Evolutionary conservation across 2,329 filamentous ascomycete species (phyloP), one percentile per base, ranked within the genome.

Genomic region (Trichoderma gracile): DNA sequence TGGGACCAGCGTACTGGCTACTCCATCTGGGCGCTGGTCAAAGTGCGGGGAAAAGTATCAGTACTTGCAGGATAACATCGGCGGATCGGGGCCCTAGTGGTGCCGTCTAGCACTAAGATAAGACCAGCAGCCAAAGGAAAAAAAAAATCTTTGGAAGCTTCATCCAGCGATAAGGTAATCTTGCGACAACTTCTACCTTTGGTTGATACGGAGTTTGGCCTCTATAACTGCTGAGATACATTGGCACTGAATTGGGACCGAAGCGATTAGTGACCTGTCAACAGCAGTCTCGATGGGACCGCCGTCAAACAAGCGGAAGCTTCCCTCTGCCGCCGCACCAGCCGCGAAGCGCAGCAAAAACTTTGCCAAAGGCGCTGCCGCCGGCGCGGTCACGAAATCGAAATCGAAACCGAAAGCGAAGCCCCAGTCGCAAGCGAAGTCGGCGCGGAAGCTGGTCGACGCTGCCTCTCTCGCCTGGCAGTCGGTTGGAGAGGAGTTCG

Each of bases 401-500:
- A 45, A 63, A 19, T 17, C 49, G 21, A 52, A 33, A 10, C 49
- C 49, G 25, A 52, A 54, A 53, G 54, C 67, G 67, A 21, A 66
- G 59, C 46, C 66, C 56, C 54, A 66, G 1, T 10, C 46, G 1
- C 46, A 68, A 52, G 49, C 23, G 73, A 70, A 69, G 19, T 43
- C 58, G 43, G 52, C 65, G 21, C 72, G 68, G 47, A 69, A 67
- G 45, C 72, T 78, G 2, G 77, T 84, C 23, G 77, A 79, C 49
- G 76, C 81, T 33, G 76, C 81, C 67, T 77, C 81, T 1, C 76
- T 89, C 49, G 75, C 78, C 74, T 89, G 86, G 86, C 80, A 84
- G 70, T 88, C 94, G 52, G 92, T 97, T 78, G 91, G 91, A n/a
- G 93, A 96, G 68, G 95, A 95, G 0, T 97, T 99, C 75, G 96